phyloP scores from a whole-genome alignment of 1,284 basidiomycete species.

The Hemileia vastatrix region DNA sequence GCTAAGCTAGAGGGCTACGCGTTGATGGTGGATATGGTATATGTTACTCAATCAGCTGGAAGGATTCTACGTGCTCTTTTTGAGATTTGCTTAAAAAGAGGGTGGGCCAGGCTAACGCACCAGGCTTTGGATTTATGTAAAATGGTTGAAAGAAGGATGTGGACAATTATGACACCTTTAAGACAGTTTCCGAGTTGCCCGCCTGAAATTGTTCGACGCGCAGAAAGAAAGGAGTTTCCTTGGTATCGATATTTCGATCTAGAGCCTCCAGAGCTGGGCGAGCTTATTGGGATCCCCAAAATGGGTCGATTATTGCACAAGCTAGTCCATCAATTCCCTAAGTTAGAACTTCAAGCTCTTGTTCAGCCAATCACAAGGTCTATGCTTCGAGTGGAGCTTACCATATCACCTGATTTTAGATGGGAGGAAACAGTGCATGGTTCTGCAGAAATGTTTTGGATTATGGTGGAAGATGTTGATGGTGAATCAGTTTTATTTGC shows the following conservation, averaged over 20 bases:
- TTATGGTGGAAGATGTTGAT: slow-evolving; percentile 92
- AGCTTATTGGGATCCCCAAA: slow-evolving; percentile 77
- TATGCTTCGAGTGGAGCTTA: slow-evolving; percentile 74
- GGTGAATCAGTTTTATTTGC: slow-evolving; percentile 92
- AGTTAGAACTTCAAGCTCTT: slow-evolving; percentile 82
- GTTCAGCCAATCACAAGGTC: slow-evolving; percentile 87
- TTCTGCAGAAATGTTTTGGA: slow-evolving; percentile 74
- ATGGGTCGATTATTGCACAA: slow-evolving; percentile 74
- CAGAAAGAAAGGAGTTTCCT: slow-evolving; percentile 96
- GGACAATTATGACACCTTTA: slow-evolving; percentile 94
- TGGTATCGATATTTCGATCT: slow-evolving; percentile 95
- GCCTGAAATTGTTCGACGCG: slow-evolving; percentile 72
- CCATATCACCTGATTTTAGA: slow-evolving; percentile 87
- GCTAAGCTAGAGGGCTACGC: slow-evolving; percentile 93
- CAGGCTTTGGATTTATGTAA: slow-evolving; percentile 90
- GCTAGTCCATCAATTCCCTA: slow-evolving; percentile 94
- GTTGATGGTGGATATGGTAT: slow-evolving; percentile 93
- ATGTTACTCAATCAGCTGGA: slow-evolving; percentile 49
- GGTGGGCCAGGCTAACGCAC: slow-evolving; percentile 91
- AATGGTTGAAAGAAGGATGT: slow-evolving; percentile 67
- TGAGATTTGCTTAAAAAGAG: slow-evolving; percentile 94
- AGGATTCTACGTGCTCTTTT: slow-evolving; percentile 91
- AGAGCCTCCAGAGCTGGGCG: slow-evolving; percentile 70
- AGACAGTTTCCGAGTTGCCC: slow-evolving; percentile 82
- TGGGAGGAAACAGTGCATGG: slow-evolving; percentile 96